Conservation (phyloP, 164 flowering plant genomes). For the Vitis riparia region DNA sequence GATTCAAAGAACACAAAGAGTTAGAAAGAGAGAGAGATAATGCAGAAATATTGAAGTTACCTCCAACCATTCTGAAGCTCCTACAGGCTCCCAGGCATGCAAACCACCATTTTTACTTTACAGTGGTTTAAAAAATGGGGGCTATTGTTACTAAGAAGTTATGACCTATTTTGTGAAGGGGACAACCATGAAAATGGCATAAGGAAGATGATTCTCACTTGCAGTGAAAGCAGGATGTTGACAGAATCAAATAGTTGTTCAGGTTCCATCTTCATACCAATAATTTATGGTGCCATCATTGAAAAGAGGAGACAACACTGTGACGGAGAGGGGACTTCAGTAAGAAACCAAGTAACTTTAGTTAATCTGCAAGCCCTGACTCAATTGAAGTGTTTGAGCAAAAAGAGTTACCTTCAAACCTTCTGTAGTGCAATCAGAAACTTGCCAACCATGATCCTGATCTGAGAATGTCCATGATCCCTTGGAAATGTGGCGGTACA, state of each 20-base stretch:
- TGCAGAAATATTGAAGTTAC: too few species aligned
- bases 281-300: constrained; percentile 38
- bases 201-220: constrained; percentile 22
- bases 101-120: constrained; percentile 28
- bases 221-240: constrained; percentile 44
- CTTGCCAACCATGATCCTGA: constrained; percentile 62
- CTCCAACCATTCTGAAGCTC: constrained; percentile 24
- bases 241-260: constrained; percentile 45
- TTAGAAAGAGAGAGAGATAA: too few species aligned
- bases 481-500: constrained; percentile 52
- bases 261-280: constrained; percentile 45
- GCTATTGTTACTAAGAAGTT: neutral
- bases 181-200: too few species aligned
- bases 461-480: constrained; percentile 60
- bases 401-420: constrained; percentile 37
- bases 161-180: too few species aligned
- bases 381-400: neutral
- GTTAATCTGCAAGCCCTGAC: neutral
- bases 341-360: neutral
- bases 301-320: constrained; percentile 43
- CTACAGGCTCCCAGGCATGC: constrained; percentile 30
- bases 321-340: neutral
- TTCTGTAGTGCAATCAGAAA: constrained; percentile 66
- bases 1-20: neutral
- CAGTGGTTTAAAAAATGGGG: neutral